Conservation (phyloP, 441 rosid genomes). For the Viola pubescens region DNA sequence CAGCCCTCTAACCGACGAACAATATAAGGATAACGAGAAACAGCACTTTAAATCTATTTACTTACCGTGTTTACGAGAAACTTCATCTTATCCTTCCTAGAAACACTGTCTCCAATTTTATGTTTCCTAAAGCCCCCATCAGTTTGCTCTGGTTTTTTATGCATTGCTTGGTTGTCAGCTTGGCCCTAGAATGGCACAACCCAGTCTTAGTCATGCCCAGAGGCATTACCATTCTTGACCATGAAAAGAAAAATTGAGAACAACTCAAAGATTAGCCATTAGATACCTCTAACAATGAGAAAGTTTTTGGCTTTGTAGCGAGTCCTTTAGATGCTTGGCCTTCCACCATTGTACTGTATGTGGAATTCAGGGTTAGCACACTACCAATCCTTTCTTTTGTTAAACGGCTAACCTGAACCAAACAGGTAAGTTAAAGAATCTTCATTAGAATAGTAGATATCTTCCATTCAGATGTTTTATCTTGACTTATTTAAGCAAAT, state of each 20-base stretch:
- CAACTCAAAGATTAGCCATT: background rate
- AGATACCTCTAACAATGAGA: constrained; percentile 11
- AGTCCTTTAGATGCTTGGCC: constrained; percentile 11
- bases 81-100: constrained; percentile 62
- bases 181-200: constrained; percentile 23
- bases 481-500: no score
- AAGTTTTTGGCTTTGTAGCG: background rate
- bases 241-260: background rate
- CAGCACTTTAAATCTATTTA: background rate
- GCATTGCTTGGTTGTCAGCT: constrained; percentile 15
- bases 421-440: background rate
- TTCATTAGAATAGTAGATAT: no score
- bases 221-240: no score
- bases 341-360: constrained; percentile 15
- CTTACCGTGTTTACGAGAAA: constrained; percentile 71
- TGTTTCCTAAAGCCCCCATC: constrained; percentile 27
- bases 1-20: no score
- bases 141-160: constrained; percentile 21
- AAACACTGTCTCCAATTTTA: constrained; percentile 58
- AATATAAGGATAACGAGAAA: no score
- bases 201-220: background rate
- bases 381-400: constrained; percentile 2
- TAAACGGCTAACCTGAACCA: constrained; percentile 15
- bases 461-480: no score
- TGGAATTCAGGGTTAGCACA: constrained; percentile 6